Evolutionary conservation across 2,329 filamentous ascomycete species (phyloP).

Genomic region (Thielaviopsis populi): DNA sequence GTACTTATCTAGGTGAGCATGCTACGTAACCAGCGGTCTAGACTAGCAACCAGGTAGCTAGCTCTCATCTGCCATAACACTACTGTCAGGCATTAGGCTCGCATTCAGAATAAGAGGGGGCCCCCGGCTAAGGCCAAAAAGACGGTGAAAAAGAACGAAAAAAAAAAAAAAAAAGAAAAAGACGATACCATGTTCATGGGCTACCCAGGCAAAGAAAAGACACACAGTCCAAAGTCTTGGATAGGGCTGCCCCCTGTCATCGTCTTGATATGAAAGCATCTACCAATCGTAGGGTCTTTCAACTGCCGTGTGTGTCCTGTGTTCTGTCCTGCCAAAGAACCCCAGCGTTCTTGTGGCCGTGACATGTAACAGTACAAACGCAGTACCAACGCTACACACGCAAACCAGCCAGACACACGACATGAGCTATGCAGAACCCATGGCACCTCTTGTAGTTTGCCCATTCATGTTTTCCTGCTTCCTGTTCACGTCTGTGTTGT

Average conservation of each 20-base stretch:
- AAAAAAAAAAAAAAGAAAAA: not conserved
- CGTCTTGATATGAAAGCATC: no score
- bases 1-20: not conserved
- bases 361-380: not conserved
- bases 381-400: no score
- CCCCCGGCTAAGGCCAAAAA: not conserved
- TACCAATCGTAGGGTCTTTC: not conserved
- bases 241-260: not conserved
- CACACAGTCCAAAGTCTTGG: not conserved
- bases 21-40: not conserved
- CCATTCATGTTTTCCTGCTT: not conserved
- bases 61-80: not conserved
- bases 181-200: not conserved
- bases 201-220: not conserved
- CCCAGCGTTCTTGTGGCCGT: not conserved
- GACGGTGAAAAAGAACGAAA: not conserved
- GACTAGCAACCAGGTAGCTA: not conserved
- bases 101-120: not conserved
- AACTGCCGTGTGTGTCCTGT: not conserved
- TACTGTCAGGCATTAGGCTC: not conserved
- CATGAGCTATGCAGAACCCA: not conserved
- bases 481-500: not conserved
- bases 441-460: not conserved
- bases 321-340: not conserved
- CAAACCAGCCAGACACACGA: not conserved